Evolutionary conservation across 495 filamentous ascomycete species (phyloP), one percentile per base, ranked within the genome.

Genomic region (Daldinia caldariorum): DNA sequence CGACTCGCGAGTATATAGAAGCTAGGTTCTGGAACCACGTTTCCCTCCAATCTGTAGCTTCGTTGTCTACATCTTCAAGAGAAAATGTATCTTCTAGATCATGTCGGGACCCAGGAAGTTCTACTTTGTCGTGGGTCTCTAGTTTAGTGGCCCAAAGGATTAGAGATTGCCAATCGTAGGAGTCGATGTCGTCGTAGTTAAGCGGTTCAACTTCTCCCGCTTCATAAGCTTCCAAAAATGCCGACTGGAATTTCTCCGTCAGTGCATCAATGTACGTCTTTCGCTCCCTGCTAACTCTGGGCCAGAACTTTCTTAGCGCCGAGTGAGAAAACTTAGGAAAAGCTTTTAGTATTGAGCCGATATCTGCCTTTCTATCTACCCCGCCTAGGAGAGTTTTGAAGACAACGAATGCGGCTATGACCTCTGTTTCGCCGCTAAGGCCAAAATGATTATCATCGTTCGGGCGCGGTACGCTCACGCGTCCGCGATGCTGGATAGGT

Each of bases 171-270:
- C 95, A 96, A 74, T 97, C 89, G 71, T 96, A 96, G 10, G 79
- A 82, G 35, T 87, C 80, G 5, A 93, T 81, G 66, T 96, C 77
- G 39, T 89, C 79, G 66, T 88, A 94, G 77, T 97, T 83, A 34
- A 99, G 84, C 1, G 80, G 72, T 2, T 91, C 90, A 0, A 98
- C 67, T 56, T 90, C 81, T 8, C 86, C 85, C 3, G 84, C 83
- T 55, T 86, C 86, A 72, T 97, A 98, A 0, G 92, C 96, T 45
- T 86, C 83, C 18, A 94, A 79, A 75, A 92, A 97, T 14, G 83
- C 82, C 35, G 88, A 83, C 67, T 93, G 91, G 74, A 98, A 97
- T 67, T 91, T 88, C n/a, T 80, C 79, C 31, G 90, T 89, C 73
- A 98, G 79, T 59, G 88, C 87, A 6, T 90, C 82, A 45, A 97